phyloP scores from a whole-genome alignment of 805 yeast species.

The Wickerhamiella slavikovae region DNA sequence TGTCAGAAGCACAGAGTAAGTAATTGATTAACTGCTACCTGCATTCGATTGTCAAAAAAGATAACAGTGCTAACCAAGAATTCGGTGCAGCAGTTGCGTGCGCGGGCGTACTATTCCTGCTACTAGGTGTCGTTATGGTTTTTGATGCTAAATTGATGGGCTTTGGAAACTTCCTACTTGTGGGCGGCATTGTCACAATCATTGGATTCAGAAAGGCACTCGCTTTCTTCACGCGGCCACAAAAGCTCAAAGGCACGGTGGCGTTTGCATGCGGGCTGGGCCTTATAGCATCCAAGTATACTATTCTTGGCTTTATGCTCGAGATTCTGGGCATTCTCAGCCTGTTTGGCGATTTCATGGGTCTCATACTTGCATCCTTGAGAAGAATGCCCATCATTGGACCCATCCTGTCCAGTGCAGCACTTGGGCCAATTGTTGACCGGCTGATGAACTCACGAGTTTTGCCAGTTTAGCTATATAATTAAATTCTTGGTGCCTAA shows the following conservation, averaged over 20 bases:
- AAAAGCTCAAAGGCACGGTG: slow-evolving; percentile 67
- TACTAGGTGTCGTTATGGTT: slow-evolving; percentile 64
- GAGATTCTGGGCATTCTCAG: slow-evolving; percentile 83
- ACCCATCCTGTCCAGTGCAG: slow-evolving; percentile 60
- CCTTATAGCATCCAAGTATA: slow-evolving; percentile 50
- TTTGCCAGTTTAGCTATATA: slow-evolving; percentile 30
- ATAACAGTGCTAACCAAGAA: slow-evolving; percentile 24
- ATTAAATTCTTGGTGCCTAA: not conserved
- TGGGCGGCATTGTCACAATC: slow-evolving; percentile 65
- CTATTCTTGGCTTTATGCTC: slow-evolving; percentile 67
- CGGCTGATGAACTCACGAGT: slow-evolving; percentile 45
- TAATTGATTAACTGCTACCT: slow-evolving; percentile 2
- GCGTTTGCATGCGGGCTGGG: slow-evolving; percentile 60
- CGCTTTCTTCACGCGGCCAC: slow-evolving; percentile 68
- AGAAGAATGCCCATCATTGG: slow-evolving; percentile 80
- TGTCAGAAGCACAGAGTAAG: slow-evolving; percentile 21
- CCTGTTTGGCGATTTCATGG: slow-evolving; percentile 82
- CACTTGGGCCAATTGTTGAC: slow-evolving; percentile 54
- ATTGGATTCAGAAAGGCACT: slow-evolving; percentile 76
- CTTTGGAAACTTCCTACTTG: slow-evolving; percentile 63
- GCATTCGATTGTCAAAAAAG: not conserved
- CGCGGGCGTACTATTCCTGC: slow-evolving; percentile 43
- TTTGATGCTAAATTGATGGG: slow-evolving; percentile 82
- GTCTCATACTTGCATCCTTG: slow-evolving; percentile 68
- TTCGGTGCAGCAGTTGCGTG: slow-evolving; percentile 87